Conservation (phyloP, 129 eudicot genomes). For the Dittrichia graveolens region DNA sequence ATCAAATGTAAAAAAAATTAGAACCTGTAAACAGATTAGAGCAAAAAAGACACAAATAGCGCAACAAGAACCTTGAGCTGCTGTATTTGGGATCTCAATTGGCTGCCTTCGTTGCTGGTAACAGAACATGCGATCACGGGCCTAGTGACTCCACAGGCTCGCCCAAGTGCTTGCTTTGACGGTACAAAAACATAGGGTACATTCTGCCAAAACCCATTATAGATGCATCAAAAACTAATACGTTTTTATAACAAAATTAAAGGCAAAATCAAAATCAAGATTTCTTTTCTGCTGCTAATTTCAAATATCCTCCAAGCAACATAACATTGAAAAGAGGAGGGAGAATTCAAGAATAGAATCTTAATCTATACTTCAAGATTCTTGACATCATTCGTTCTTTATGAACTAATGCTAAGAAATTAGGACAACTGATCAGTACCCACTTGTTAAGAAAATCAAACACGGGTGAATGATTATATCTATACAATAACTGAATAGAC, state of each 20-base stretch:
- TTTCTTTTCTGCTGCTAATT: background rate
- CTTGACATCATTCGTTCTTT: background rate
- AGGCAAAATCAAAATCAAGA: background rate
- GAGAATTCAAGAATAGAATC: background rate
- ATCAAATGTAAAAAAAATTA: constrained; percentile 1
- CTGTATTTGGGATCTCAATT: constrained; percentile 78
- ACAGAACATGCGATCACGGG: constrained; percentile 90
- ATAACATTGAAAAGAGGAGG: background rate
- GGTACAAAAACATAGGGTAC: constrained; percentile 92
- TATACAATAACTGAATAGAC: background rate
- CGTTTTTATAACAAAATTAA: background rate
- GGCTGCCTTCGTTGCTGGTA: constrained; percentile 87
- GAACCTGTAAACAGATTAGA: background rate
- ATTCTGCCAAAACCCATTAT: constrained; percentile 44
- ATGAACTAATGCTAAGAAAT: background rate
- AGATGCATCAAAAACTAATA: background rate
- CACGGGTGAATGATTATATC: too few relatives aligned
- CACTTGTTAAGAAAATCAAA: too few relatives aligned
- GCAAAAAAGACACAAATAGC: background rate
- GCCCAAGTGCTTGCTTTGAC: constrained; percentile 87
- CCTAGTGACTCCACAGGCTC: constrained; percentile 88
- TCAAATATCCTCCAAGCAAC: background rate
- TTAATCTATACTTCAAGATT: background rate
- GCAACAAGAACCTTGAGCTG: constrained; percentile 60
- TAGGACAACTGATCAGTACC: background rate